These are phyloP conservation scores for Neotropicomus parvogracilis DNA, from an alignment of 1,284 basidiomycete genomes.

Conservation along the genomic window DNA sequence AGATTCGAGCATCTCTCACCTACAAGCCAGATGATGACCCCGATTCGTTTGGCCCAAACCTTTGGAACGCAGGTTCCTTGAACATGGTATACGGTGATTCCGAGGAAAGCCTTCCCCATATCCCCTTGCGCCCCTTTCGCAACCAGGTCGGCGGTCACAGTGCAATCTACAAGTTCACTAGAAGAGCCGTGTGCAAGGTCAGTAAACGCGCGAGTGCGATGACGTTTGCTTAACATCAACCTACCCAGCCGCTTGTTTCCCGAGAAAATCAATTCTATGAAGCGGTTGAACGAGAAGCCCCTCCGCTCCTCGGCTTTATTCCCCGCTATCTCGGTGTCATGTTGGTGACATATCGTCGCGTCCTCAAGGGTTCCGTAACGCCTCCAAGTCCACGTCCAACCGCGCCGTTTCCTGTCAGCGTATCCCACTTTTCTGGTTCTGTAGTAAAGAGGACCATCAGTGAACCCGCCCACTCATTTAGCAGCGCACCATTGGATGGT, in stretches of 20 bases:
- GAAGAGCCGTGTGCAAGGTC: conserved; percentile 97
- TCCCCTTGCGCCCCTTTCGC: conserved; percentile 92
- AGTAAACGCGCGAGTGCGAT: conserved; percentile 25
- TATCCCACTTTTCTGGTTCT: conserved; percentile 24
- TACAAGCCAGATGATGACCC: conserved; percentile 25
- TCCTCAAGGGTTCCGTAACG: conserved; percentile 45
- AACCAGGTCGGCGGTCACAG: conserved; percentile 98
- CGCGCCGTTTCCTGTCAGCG: conserved; percentile 15
- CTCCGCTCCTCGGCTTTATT: conserved; percentile 88
- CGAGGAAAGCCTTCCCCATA: conserved; percentile 72
- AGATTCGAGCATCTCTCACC: conserved; percentile 3
- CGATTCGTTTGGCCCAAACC: conserved; percentile 4
- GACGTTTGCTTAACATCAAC: conserved; percentile 18
- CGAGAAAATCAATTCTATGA: conserved; percentile 99
- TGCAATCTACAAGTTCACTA: conserved; percentile 97
- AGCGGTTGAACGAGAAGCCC: conserved; percentile 89
- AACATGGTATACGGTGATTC: conserved; percentile 43
- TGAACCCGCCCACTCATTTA: conserved; percentile 18
- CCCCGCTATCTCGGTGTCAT: conserved; percentile 97
- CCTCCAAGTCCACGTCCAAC: conserved; percentile 21
- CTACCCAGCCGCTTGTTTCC: conserved; percentile 82
- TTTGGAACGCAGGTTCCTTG: conserved; percentile 41
- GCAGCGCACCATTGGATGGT: conserved; percentile 8
- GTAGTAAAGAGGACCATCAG: conserved; percentile 40
- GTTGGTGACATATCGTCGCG: conserved; percentile 91